These are phyloP conservation scores for Neofusicoccum sp. DNA, from an alignment of 2,329 filamentous ascomycete genomes.

Conservation along the genomic window DNA sequence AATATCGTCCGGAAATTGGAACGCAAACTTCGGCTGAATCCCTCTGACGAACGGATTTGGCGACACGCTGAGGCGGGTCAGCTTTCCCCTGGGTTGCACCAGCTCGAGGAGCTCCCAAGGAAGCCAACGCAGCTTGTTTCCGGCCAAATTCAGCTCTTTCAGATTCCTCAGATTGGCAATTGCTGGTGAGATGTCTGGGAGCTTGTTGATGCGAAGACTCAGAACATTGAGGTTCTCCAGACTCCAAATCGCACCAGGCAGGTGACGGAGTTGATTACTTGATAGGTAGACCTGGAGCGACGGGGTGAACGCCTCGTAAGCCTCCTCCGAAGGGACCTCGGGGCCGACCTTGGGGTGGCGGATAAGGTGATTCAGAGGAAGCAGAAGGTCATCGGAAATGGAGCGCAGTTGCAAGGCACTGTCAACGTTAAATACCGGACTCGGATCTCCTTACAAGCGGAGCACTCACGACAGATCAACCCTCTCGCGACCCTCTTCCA, in stretches of 20 bases:
- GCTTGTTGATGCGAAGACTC: slow-evolving; percentile 65
- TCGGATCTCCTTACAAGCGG: not conserved
- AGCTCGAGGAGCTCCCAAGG: slow-evolving; percentile 66
- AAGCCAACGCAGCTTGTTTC: slow-evolving; percentile 63
- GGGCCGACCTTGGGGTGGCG: slow-evolving; percentile 51
- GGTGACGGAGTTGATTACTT: slow-evolving; percentile 57
- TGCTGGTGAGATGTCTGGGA: slow-evolving; percentile 62
- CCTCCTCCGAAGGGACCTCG: slow-evolving; percentile 59
- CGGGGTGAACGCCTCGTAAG: slow-evolving; percentile 62
- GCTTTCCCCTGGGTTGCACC: slow-evolving; percentile 45
- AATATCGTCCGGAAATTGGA: slow-evolving; percentile 43
- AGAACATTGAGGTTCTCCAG: slow-evolving; percentile 65
- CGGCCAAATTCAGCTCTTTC: slow-evolving; percentile 65
- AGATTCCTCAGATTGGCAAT: slow-evolving; percentile 63
- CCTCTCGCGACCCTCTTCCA: slow-evolving; percentile 61
- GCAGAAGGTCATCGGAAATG: slow-evolving; percentile 61
- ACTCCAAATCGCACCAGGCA: slow-evolving; percentile 65
- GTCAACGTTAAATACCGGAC: slow-evolving; percentile 19
- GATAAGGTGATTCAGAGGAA: slow-evolving; percentile 52
- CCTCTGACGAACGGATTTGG: slow-evolving; percentile 65
- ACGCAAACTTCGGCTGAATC: slow-evolving; percentile 25
- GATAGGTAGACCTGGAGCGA: slow-evolving; percentile 64
- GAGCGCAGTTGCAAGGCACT: slow-evolving; percentile 32
- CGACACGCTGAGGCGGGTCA: slow-evolving; percentile 59
- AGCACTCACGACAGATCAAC: slow-evolving; percentile 63